Base-by-base conservation (phyloP, 139 green algal genomes). In the Protoeuglena noctilucae region DNA sequence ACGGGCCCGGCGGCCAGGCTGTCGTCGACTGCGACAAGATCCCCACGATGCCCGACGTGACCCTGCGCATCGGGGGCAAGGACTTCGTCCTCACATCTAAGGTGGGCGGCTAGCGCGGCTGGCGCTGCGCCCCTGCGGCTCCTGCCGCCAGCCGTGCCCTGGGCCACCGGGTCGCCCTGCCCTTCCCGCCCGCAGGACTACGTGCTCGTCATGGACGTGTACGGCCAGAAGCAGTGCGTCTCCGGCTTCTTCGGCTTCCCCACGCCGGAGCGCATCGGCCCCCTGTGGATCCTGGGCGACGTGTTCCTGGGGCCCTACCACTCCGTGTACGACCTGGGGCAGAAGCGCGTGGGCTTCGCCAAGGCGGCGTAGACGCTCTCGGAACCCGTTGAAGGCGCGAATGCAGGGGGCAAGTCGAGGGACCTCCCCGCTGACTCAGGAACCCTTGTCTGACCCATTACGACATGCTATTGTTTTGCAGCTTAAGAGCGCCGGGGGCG, bases 161-260 rank as follows among this genome's bases (percentile, higher is more conserved):
- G n/a, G n/a, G n/a, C n/a, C n/a, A n/a, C n/a, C n/a, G n/a, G n/a
- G n/a, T n/a, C n/a, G n/a, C n/a, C n/a, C n/a, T n/a, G n/a, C n/a
- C n/a, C n/a, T n/a, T n/a, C n/a, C n/a, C n/a, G n/a, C n/a, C 64
- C 85, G 1, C 51, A 89, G 27, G 68, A 98, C 56, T 97, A 97
- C 65, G 70, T 96, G 21, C 73, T 94, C 12, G 56, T 48, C 28
- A 54, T 49, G 21, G 34, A 43, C 34, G 34, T 12, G 12, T 43
- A 19, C 21, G 72, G 70, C n/a, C 59, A 84, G 45, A 49, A 58
- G 18, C 68, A 92, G 72, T 98, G 91, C 73, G 74, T 97, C 28
- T 88, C 71, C 53, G 91, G 91, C 3, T 98, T 98, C 79, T 90
- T 96, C 72, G 87, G 85, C 2, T 62, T 98, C 22, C 88, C 96